A percentile compares a stretch with the other conserved stretches of the same genome.
Evolutionary conservation across 202 grass and related monocot genomes (phyloP).

Genomic region (Musa balbisiana): DNA sequence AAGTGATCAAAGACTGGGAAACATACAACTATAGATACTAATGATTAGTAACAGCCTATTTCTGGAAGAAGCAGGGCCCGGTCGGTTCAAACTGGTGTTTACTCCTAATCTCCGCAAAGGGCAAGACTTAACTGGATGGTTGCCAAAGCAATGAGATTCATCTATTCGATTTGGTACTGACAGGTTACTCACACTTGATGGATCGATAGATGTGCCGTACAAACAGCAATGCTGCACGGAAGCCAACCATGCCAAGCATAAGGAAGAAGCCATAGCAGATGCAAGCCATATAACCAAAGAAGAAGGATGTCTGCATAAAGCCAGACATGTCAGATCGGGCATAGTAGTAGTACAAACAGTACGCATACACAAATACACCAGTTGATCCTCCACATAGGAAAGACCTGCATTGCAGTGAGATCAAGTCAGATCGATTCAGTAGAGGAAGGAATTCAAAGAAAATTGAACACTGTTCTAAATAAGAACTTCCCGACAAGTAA

Average conservation of each 20-base stretch:
- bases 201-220: conserved; percentile 97
- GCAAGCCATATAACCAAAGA: conserved; percentile 99
- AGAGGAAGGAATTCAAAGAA: background rate
- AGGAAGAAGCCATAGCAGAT: conserved; percentile 98
- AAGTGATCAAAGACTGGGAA: background rate
- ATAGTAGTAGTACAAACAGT: conserved; percentile 95
- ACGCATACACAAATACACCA: conserved; percentile 88
- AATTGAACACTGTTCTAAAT: background rate
- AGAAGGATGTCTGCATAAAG: conserved; percentile 98
- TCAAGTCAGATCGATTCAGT: background rate
- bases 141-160: background rate
- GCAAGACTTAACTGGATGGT: background rate
- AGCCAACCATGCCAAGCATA: conserved; percentile 91
- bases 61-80: background rate
- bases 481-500: background rate
- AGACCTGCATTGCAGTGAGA: conserved; percentile 43
- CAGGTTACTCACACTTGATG: conserved; percentile 79
- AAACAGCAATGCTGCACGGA: conserved; percentile 86
- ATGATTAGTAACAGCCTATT: background rate
- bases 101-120: background rate
- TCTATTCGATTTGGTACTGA: background rate
- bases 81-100: background rate
- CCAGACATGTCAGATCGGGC: conserved; percentile 94
- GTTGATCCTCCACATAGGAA: conserved; percentile 90
- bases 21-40: background rate